Evolutionary conservation across 2,329 filamentous ascomycete genomes (phyloP), one percentile per base, ranked within the genome.

Genomic region (Pseudogymnoascus sp.): DNA sequence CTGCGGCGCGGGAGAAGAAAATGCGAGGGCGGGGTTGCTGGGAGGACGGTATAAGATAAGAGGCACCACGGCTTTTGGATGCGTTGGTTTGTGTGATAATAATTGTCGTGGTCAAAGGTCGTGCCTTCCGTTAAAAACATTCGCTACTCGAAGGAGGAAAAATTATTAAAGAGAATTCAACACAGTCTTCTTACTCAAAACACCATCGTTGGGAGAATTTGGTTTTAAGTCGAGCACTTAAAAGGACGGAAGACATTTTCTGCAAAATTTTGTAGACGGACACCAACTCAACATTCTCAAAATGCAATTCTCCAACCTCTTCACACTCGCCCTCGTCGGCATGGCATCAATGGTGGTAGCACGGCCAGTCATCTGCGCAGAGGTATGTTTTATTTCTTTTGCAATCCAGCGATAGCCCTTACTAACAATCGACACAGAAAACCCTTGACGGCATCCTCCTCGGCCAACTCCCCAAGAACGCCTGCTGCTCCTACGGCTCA

Each of bases 401-500:
- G 1, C 6, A n/a, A 22, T 35, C 20, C 28, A 58, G n/a, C 6
- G 12, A 58, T 35, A 22, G 3, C 20, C 6, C 16, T 14, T 58
- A 58, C 54, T 58, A 58, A 58, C 30, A 37, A 58, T 14, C 20
- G 7, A 8, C 54, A 9, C 54, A 58, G 54, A 38, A 34, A 38
- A 58, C 54, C 20, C 54, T 58, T 16, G 54, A 58, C 5, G 30
- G 30, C 54, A 58, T 58, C 54, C 54, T 58, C 22, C 30, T 34
- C 28, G 34, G 34, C 16, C 30, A 22, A 14, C 16, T 58, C 1
- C 54, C 54, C 3, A n/a, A 18, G 14, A 38, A 58, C 16, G 54
- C 54, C 30, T 58, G 54, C 16, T 58, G 54, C 30, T 35, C 30
- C 25, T 58, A 58, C 54, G 54, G 54, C 20, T 58, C 54, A n/a